Conservation (phyloP, 2,329 filamentous ascomycete species). For the Penicillium sp. region DNA sequence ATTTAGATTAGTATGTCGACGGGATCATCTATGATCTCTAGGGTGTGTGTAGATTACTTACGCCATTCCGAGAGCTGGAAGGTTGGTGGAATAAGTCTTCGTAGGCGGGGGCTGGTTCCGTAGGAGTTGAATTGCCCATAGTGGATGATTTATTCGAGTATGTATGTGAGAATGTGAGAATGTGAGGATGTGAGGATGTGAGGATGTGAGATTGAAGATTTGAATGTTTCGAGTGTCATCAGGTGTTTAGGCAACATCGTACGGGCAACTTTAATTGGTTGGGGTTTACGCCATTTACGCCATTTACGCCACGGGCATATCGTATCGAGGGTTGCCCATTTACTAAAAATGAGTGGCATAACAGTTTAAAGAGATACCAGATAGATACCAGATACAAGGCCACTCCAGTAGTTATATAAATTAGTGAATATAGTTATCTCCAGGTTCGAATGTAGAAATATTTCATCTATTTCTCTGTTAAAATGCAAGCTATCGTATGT, state of each 20-base stretch:
- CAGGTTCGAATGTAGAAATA: too few relatives aligned
- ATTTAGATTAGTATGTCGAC: not conserved
- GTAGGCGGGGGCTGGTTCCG: slow-evolving; percentile 13
- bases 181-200: not conserved
- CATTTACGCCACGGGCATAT: too few relatives aligned
- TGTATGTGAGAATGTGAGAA: not conserved
- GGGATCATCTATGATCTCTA: too few relatives aligned
- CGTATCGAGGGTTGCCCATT: too few relatives aligned
- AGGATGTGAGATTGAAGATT: not conserved
- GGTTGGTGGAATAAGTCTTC: slow-evolving; percentile 13
- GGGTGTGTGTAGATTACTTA: not conserved
- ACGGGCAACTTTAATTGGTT: not conserved
- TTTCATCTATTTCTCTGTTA: not conserved
- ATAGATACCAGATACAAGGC: too few relatives aligned
- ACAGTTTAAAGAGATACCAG: too few relatives aligned
- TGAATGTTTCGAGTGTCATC: not conserved
- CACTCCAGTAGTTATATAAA: too few relatives aligned
- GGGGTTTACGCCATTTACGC: not conserved
- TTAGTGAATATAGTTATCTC: too few relatives aligned
- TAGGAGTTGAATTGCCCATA: slow-evolving; percentile 1
- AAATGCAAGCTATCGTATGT: not conserved
- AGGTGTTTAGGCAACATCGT: not conserved
- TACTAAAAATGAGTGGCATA: too few relatives aligned
- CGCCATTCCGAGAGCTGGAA: slow-evolving; percentile 5
- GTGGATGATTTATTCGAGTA: not conserved